Evolutionary conservation across 2,329 filamentous ascomycete species (phyloP), one percentile per base, ranked within the genome.

Genomic region (Botrytis fragariae): DNA sequence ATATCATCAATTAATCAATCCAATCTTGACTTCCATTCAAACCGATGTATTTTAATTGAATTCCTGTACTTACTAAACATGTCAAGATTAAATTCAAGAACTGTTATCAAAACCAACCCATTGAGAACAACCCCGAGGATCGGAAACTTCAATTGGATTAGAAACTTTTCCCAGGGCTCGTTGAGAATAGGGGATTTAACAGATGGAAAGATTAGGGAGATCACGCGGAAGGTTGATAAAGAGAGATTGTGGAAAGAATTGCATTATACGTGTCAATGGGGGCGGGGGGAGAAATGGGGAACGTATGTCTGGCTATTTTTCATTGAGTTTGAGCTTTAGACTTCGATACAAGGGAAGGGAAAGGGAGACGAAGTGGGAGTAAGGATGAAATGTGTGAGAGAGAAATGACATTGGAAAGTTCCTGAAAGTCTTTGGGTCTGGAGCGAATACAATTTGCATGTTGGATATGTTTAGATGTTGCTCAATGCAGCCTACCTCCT

Each of bases 201-300:
- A 32, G 85, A 88, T 64, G 80, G 84, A 29, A 82, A 88, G 54
- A 81, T 90, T 51, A 82, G 82, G 57, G 84, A 83, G 42, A 80
- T 92, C 70, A 87, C 25, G 12, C 10, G 48, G 25, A 51, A 86
- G 73, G 86, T 91, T 57, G 86, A 91, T 75, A 84, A 87, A 77
- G 83, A 84, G 22, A 85, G 91, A 75, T 80, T 93, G 76, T 90
- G 91, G 84, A 84, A 86, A 39, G 87, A 90, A 74, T 84, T 93
- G 20, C 91, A 93, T 80, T 80, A 88, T 74, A 91, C 89, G 3
- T 91, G 88, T 79, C 85, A 89, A 82, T 93, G 89, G 87, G 91
- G 91, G 0, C 86, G 84, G 62, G 91, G 90, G 0, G 86, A 91
- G 75, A 82, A 85, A 82, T 93, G 90, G 90, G 91, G 91, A 82